A percentile compares a stretch with the other conserved stretches of the same genome.
These are phyloP conservation scores for Ploettnerulaceae sp. DNA, from an alignment of 2,329 filamentous ascomycete species.

Conservation along the genomic window DNA sequence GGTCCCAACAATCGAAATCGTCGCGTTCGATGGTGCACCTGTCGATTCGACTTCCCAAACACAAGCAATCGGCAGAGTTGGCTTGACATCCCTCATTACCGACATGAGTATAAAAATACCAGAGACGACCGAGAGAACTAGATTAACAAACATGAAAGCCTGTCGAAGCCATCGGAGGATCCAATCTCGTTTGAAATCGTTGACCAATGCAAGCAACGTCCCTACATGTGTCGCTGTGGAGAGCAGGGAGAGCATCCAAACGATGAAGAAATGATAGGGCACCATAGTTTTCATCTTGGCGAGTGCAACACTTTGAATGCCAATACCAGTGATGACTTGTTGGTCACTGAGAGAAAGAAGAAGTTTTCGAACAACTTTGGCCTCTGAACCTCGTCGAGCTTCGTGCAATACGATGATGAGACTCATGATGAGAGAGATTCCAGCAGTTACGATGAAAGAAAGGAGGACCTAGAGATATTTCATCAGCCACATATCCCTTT, in stretches of 20 bases:
- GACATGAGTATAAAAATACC: conserved; percentile 97
- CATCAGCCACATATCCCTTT: neutral
- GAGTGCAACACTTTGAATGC: conserved; percentile 60
- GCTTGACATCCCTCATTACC: conserved; percentile 71
- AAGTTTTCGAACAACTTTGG: conserved; percentile 56
- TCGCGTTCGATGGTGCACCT: conserved; percentile 37
- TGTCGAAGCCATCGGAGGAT: conserved; percentile 62
- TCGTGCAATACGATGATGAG: conserved; percentile 54
- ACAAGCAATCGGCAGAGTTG: conserved; percentile 55
- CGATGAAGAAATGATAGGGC: conserved; percentile 66
- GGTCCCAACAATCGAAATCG: conserved; percentile 52
- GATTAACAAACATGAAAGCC: conserved; percentile 60
- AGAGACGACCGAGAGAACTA: conserved; percentile 62
- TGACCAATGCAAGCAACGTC: conserved; percentile 58
- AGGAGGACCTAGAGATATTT: conserved; percentile 47
- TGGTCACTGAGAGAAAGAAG: conserved; percentile 63
- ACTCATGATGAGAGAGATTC: conserved; percentile 50
- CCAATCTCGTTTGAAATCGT: conserved; percentile 63
- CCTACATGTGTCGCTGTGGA: conserved; percentile 62
- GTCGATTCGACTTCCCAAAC: conserved; percentile 47
- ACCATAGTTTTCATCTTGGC: conserved; percentile 54
- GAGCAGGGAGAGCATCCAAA: conserved; percentile 62
- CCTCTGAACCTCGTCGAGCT: conserved; percentile 40
- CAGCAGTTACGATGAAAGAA: conserved; percentile 62
- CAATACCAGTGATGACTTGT: conserved; percentile 64